A percentile compares a stretch with the other conserved stretches of the same genome.
Conservation (phyloP, 352 stramenopile species). For the Heterotrichella gracilis region DNA sequence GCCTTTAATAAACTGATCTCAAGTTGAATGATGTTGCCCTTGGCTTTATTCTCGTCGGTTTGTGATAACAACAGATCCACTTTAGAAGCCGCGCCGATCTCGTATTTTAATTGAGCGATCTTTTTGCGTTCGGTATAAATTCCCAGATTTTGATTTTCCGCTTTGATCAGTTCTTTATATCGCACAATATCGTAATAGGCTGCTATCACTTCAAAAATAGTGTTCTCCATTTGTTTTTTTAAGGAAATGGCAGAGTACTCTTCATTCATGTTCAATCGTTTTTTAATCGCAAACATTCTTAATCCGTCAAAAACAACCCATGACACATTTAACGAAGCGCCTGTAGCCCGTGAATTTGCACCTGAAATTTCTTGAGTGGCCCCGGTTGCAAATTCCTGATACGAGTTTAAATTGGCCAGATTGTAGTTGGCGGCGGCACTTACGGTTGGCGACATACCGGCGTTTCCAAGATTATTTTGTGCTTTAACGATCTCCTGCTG, state of each 20-base stretch:
- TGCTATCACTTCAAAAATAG: background rate
- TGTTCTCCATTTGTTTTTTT: slow-evolving; percentile 4
- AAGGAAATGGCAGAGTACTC: background rate
- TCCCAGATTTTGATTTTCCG: background rate
- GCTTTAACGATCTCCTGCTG: background rate
- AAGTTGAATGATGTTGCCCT: background rate
- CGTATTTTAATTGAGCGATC: background rate
- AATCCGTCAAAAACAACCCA: background rate
- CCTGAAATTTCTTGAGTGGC: background rate
- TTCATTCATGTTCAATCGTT: background rate
- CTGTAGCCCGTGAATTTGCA: background rate
- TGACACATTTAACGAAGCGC: background rate
- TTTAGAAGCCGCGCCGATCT: background rate
- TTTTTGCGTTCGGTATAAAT: background rate
- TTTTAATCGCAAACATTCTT: slow-evolving; percentile 2
- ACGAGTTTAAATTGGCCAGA: background rate
- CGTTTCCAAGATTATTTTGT: background rate
- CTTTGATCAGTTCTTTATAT: background rate
- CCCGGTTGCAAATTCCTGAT: background rate
- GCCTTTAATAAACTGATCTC: background rate
- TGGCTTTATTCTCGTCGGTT: background rate
- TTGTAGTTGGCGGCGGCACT: background rate
- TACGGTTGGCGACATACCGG: background rate
- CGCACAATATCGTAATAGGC: background rate
- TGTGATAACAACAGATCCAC: background rate